phyloP scores from a whole-genome alignment of 2,329 filamentous ascomycete species.

The Arthrobotrys megalospora region DNA sequence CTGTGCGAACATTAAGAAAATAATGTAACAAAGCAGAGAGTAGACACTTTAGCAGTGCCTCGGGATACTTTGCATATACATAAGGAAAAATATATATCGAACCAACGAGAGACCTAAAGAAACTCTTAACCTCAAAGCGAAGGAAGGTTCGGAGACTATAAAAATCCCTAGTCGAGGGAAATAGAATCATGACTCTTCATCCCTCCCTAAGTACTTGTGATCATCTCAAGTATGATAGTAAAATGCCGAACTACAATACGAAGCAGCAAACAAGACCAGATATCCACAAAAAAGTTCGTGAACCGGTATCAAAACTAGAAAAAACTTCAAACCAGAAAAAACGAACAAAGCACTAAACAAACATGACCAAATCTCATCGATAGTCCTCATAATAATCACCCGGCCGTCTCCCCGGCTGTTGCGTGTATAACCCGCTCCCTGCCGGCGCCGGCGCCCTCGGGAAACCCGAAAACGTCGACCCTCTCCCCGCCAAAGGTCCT shows the following conservation, averaged over 20 bases:
- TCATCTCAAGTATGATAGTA: background rate
- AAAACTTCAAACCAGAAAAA: background rate
- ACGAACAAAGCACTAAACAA: slow-evolving; percentile 7
- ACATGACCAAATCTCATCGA: slow-evolving; percentile 17
- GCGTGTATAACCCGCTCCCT: slow-evolving; percentile 34
- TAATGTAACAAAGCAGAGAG: too few relatives aligned
- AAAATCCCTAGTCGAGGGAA: too few relatives aligned
- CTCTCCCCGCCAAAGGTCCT: slow-evolving; percentile 43
- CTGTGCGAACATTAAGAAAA: too few relatives aligned
- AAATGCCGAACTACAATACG: background rate
- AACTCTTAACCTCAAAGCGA: too few relatives aligned
- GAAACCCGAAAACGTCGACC: slow-evolving; percentile 43
- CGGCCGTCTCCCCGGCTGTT: slow-evolving; percentile 18
- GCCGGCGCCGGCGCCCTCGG: slow-evolving; percentile 53
- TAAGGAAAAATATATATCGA: too few relatives aligned
- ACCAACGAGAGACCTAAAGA: too few relatives aligned
- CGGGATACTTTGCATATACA: too few relatives aligned
- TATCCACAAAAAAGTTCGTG: slow-evolving; percentile 16
- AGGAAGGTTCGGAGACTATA: too few relatives aligned
- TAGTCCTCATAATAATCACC: slow-evolving; percentile 54
- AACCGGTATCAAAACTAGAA: slow-evolving; percentile 16
- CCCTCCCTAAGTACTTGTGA: background rate
- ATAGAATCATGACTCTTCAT: too few relatives aligned
- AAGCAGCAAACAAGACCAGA: slow-evolving; percentile 4
- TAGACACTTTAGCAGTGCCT: too few relatives aligned